These are phyloP conservation scores for Blastocystis hominis DNA, from an alignment of 352 stramenopile genomes.

Conservation along the genomic window DNA sequence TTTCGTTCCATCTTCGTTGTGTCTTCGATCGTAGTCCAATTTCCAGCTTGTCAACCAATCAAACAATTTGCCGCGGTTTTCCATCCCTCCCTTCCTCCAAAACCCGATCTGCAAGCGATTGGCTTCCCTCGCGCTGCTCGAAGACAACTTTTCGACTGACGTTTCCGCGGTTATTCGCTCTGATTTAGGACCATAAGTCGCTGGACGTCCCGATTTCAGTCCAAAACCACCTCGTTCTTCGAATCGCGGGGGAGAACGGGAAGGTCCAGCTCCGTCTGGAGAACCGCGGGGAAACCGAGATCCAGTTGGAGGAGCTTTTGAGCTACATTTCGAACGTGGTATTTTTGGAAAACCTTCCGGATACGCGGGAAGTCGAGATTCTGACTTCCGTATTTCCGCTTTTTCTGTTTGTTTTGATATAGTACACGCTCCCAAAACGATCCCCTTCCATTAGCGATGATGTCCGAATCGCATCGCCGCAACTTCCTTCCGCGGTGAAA, in stretches of 20 bases:
- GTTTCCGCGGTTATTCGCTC: background rate
- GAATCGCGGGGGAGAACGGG: background rate
- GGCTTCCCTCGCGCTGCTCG: background rate
- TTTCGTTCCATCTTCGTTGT: background rate
- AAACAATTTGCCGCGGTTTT: background rate
- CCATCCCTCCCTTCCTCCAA: background rate
- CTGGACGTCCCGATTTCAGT: background rate
- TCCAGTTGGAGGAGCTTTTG: background rate
- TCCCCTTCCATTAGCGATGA: background rate
- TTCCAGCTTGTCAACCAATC: background rate
- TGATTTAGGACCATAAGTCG: background rate
- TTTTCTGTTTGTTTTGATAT: background rate
- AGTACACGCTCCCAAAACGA: background rate
- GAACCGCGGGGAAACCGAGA: background rate
- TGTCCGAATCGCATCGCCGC: no score
- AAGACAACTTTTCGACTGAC: background rate
- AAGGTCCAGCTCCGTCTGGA: background rate
- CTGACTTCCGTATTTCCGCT: background rate
- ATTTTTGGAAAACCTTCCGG: background rate
- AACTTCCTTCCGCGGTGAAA: no score
- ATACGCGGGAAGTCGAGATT: background rate
- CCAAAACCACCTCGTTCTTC: background rate
- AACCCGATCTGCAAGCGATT: background rate
- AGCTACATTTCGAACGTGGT: constrained; percentile 4
- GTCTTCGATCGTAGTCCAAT: background rate